Conservation (phyloP, 108 stramenopile genomes). For the Conticribra weissflogii region DNA sequence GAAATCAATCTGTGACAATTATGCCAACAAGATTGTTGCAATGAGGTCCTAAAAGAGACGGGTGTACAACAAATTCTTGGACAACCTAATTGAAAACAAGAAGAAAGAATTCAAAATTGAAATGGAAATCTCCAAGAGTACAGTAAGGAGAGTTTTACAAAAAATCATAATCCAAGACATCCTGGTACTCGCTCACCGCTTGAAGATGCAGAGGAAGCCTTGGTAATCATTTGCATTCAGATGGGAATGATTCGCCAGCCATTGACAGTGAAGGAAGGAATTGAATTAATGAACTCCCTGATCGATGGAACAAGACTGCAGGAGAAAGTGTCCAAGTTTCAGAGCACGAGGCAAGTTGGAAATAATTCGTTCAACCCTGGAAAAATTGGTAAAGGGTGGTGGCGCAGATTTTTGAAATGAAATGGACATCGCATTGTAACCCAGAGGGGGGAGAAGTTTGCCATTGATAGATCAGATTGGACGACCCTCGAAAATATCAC, state of each 20-base stretch:
- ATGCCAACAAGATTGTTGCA: not conserved
- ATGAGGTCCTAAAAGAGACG: not conserved
- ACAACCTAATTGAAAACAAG: not conserved
- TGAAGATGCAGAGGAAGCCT: not conserved
- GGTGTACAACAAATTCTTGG: slow-evolving; percentile 12
- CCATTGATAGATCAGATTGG: too few species aligned
- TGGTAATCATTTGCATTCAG: too few species aligned
- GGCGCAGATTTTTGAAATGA: slow-evolving; percentile 3
- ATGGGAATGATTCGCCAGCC: too few species aligned
- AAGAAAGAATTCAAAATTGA: too few species aligned
- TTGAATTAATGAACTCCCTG: not conserved
- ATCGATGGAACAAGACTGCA: not conserved
- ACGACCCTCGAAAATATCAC: too few species aligned
- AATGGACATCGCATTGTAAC: too few species aligned
- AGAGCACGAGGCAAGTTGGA: not conserved
- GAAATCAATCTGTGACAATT: not conserved
- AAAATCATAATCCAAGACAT: not conserved
- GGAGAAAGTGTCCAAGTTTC: not conserved
- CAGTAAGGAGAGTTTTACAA: not conserved
- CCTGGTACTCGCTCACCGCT: slow-evolving; percentile 5
- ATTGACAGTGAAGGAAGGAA: not conserved
- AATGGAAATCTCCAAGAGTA: too few species aligned
- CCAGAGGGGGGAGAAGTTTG: too few species aligned
- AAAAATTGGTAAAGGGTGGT: not conserved
- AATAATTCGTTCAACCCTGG: not conserved